Percentiles rank a stretch among this genome's conserved stretches.
Conservation (phyloP, 768 basidiomycete genomes). For the Kwoniella shandongensis region DNA sequence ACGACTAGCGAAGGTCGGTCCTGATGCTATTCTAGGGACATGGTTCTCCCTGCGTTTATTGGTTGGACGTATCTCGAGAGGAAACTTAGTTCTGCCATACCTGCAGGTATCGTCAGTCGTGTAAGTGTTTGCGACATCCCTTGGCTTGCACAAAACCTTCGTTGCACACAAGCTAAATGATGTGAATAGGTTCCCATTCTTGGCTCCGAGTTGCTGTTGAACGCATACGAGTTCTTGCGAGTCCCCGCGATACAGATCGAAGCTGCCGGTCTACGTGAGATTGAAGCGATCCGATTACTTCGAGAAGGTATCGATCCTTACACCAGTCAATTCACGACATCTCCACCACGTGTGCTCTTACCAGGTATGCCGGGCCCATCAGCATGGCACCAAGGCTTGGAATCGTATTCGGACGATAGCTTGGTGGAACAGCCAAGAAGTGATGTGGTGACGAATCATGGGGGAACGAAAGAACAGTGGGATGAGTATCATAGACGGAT, state of each 20-base stretch:
- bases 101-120: slow-evolving; percentile 13
- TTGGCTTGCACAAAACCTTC: neutral
- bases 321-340: slow-evolving; percentile 4
- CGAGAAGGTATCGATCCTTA: slow-evolving; percentile 15
- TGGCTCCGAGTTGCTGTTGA: slow-evolving; percentile 12
- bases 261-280: slow-evolving; percentile 13
- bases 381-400: neutral
- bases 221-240: slow-evolving; percentile 17
- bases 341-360: neutral
- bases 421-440: neutral
- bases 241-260: slow-evolving; percentile 14
- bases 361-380: slow-evolving; percentile 1
- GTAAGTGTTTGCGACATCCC: slow-evolving; percentile 5
- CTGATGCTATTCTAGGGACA: slow-evolving; percentile 12
- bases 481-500: slow-evolving; percentile 7
- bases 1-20: neutral
- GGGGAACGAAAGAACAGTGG: slow-evolving; percentile 2
- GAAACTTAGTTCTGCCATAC: slow-evolving; percentile 23
- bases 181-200: slow-evolving; percentile 18
- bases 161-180: neutral
- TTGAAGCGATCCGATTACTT: slow-evolving; percentile 14
- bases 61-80: slow-evolving; percentile 17
- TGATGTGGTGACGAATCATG: neutral
- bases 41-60: slow-evolving; percentile 21
- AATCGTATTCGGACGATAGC: neutral